A percentile compares a stretch with the other conserved stretches of the same genome.
Conservation (phyloP, 225 moss, liverwort and hornwort genomes). For the Lunularia cruciata region DNA sequence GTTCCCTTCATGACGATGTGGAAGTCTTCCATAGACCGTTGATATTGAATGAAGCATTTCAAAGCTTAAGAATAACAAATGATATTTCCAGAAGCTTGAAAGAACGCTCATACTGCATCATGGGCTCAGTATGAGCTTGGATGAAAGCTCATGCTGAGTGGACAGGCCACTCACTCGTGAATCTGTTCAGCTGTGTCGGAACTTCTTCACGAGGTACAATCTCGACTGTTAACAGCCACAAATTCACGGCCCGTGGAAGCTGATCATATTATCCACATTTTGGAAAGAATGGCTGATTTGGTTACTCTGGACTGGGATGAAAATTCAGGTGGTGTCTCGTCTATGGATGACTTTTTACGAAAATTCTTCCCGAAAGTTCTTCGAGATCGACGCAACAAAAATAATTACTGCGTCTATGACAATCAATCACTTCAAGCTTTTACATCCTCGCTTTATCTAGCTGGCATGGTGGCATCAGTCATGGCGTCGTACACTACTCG, state of each 20-base stretch:
- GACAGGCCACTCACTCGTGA: too few species aligned
- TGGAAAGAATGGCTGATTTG: too few species aligned
- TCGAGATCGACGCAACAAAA: background rate
- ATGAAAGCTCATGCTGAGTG: too few species aligned
- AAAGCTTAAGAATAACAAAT: background rate
- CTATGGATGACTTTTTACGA: slow-evolving; percentile 32
- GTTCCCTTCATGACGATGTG: too few species aligned
- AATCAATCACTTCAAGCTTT: slow-evolving; percentile 42
- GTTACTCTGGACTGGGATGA: background rate
- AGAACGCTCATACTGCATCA: too few species aligned
- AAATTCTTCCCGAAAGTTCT: slow-evolving; percentile 39
- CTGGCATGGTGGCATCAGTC: slow-evolving; percentile 33
- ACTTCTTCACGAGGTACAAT: background rate
- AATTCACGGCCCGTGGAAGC: too few species aligned
- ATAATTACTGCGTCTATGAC: slow-evolving; percentile 36
- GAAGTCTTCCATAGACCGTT: too few species aligned
- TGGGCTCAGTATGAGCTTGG: too few species aligned
- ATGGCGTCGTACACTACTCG: slow-evolving; percentile 30
- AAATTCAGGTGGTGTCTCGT: slow-evolving; percentile 35
- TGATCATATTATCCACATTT: background rate
- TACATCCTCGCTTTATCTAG: slow-evolving; percentile 36
- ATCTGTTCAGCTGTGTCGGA: background rate
- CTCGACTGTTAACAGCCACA: too few species aligned
- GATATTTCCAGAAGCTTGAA: background rate
- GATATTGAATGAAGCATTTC: too few species aligned